Conservation (phyloP, 164 flowering plant species). For the Berberis thunbergii region DNA sequence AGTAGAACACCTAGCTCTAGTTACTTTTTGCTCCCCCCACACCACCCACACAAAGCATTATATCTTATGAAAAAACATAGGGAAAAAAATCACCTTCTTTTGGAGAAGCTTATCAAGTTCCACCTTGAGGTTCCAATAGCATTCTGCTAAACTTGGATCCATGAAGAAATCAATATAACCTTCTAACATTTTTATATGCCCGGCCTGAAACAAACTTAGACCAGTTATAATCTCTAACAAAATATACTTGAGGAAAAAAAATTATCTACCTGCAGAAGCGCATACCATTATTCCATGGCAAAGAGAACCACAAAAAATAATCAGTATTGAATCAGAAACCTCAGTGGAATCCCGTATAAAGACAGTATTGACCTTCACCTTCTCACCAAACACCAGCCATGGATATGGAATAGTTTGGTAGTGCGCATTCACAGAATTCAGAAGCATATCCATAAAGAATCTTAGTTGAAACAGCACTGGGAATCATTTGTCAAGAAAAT, state of each 20-base stretch:
- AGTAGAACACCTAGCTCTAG: too few relatives aligned
- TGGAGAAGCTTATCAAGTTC: constrained; percentile 71
- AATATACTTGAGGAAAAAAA: background rate
- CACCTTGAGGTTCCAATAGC: constrained; percentile 69
- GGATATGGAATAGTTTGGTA: constrained; percentile 90
- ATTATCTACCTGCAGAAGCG: constrained; percentile 2
- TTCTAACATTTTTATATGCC: constrained; percentile 85
- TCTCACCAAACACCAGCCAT: constrained; percentile 95
- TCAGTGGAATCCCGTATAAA: constrained; percentile 96
- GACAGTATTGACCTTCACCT: constrained; percentile 90
- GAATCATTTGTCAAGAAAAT: background rate
- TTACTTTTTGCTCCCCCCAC: background rate
- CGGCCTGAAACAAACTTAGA: constrained; percentile 40
- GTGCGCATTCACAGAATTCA: constrained; percentile 97
- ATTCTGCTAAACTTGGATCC: constrained; percentile 84
- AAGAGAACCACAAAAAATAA: constrained; percentile 87
- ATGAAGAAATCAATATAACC: constrained; percentile 89
- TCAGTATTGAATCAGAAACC: constrained; percentile 81
- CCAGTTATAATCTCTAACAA: background rate
- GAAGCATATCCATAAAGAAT: constrained; percentile 17
- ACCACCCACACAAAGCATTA: background rate
- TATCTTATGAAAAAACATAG: background rate
- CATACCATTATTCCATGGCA: constrained; percentile 55
- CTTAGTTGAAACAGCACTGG: background rate
- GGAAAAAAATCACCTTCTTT: constrained; percentile 45